Base-by-base conservation (phyloP, 176 grass and related monocot species). In the Miscanthus lutarioriparius region DNA sequence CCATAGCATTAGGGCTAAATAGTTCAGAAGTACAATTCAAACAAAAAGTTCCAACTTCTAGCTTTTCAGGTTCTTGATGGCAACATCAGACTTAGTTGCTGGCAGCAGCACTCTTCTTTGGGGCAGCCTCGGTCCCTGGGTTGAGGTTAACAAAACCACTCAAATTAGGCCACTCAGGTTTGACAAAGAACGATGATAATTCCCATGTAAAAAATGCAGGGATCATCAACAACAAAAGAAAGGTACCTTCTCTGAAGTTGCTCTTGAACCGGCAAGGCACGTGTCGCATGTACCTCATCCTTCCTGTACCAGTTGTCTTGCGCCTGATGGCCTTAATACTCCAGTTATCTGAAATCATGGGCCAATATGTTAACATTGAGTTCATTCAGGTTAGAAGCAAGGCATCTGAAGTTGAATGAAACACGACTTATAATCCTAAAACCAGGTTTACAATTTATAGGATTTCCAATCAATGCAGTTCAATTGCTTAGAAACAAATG, bases 271-370 rank as follows among this genome's bases (percentile, higher is more conserved):
- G 88, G 47, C 85, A 79, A 32, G 94, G 94, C 26, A 97, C 40
- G 0, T 97, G 94, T 23, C 94, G 91, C 43, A 97, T 85, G 87
- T 97, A 93, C 87, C 94, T 93, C 94, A 97, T 97, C 79, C 94
- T 89, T 13, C 94, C 94, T 0, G 91, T 93, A 8, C 94, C 94
- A 0, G 94, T 97, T 35, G 91, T 97, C 91, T 97, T 97, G 79
- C 94, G 89, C 81, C 91, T 85, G 69, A 97, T 97, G 16, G 94
- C 94, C 87, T 97, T 97, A 84, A 96, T 40, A 33, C 91, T 96
- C 94, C 94, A 93, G 87, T 97, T 97, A 88, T 97, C 89, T 97
- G 80, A 47, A 83, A 48, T 27, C 1, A 80, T 8, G 0, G 11
- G 10, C 26, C 1, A 2, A 1, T 2, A 11, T 0, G 22, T 82